A percentile compares a stretch with the other conserved stretches of the same genome.
These are phyloP conservation scores for Nannizziopsis arthrosporioides DNA, from an alignment of 2,329 filamentous ascomycete genomes.

Conservation along the genomic window DNA sequence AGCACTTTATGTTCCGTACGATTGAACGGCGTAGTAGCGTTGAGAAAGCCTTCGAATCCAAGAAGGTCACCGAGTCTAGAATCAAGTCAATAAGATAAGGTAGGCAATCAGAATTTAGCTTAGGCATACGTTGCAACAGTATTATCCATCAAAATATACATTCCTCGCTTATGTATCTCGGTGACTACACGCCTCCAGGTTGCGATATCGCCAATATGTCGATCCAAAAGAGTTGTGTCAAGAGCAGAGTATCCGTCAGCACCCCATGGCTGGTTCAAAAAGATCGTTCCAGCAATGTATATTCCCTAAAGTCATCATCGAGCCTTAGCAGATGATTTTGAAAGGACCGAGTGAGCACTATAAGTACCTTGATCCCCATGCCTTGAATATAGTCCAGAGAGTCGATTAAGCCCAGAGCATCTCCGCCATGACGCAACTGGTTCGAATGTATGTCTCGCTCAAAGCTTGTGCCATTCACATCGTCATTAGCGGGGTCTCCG, in stretches of 20 bases:
- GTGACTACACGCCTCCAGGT: constrained; percentile 47
- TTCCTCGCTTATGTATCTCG: constrained; percentile 50
- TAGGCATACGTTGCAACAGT: constrained; percentile 48
- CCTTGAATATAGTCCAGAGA: constrained; percentile 54
- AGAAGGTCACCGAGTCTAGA: constrained; percentile 49
- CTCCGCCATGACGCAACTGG: constrained; percentile 53
- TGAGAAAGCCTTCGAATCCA: constrained; percentile 50
- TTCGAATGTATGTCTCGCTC: constrained; percentile 51
- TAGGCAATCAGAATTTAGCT: background rate
- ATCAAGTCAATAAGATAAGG: constrained; percentile 7
- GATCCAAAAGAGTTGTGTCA: constrained; percentile 52
- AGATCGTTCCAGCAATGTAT: constrained; percentile 52
- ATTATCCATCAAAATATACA: constrained; percentile 57
- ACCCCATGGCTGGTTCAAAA: constrained; percentile 55
- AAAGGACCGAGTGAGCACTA: too few relatives aligned
- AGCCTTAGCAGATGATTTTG: background rate
- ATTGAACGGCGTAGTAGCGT: constrained; percentile 46
- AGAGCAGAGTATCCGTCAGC: constrained; percentile 49
- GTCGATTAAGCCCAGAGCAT: constrained; percentile 46
- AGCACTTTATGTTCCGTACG: constrained; percentile 45
- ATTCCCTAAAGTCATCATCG: constrained; percentile 34
- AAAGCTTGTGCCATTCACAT: constrained; percentile 49
- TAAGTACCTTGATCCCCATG: constrained; percentile 48
- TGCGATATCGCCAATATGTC: constrained; percentile 49
- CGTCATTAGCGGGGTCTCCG: constrained; percentile 52